Conservation (phyloP, 2,329 filamentous ascomycete genomes). For the Aspergillus intermedius region DNA sequence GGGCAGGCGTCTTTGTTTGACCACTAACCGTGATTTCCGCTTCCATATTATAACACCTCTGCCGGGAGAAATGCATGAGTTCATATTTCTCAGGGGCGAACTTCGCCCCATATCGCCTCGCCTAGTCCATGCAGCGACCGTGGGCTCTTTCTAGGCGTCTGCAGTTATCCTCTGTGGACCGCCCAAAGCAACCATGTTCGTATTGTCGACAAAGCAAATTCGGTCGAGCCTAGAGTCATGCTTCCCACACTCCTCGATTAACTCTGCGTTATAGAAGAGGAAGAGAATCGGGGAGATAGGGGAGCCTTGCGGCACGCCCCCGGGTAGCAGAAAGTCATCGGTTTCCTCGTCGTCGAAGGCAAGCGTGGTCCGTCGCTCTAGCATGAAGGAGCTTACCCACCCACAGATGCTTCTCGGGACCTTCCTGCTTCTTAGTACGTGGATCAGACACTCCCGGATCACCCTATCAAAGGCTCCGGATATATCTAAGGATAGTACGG, state of each 20-base stretch:
- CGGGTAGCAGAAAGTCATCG: conserved; percentile 2
- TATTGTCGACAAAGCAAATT: conserved; percentile 9
- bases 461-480: background rate
- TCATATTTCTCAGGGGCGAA: conserved; percentile 4
- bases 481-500: background rate
- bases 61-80: conserved; percentile 3
- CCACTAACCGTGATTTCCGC: background rate
- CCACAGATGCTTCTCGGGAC: background rate
- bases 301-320: conserved; percentile 18
- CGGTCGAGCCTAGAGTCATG: background rate
- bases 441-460: background rate
- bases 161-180: background rate
- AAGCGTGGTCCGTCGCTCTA: background rate
- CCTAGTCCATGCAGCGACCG: background rate
- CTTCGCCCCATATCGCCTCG: conserved; percentile 1
- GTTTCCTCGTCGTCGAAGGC: conserved; percentile 1
- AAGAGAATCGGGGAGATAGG: conserved; percentile 20
- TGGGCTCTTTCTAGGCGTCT: background rate
- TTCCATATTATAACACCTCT: background rate
- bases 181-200: background rate
- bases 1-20: background rate
- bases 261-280: conserved; percentile 21
- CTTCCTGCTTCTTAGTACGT: background rate
- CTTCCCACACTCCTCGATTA: conserved; percentile 12
- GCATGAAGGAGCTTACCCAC: conserved; percentile 1